Percentiles rank a stretch among this genome's conserved stretches.
phyloP scores from a whole-genome alignment of 2,329 filamentous ascomycete species.

The Bimuria novae-zelandiae region DNA sequence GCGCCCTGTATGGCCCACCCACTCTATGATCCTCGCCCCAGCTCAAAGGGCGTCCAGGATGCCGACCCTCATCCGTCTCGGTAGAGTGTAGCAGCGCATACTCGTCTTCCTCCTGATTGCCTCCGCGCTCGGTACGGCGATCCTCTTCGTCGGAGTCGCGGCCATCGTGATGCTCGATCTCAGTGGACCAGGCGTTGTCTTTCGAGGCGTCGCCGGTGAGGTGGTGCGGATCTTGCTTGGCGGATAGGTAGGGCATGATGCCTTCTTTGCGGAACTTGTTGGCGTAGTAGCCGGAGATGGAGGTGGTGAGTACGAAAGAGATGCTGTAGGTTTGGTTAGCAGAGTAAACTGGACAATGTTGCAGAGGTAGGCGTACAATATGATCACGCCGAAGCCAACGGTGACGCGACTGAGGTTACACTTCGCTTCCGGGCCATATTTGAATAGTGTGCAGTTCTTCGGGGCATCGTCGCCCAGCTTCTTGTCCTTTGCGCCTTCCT shows the following conservation, averaged over 20 bases:
- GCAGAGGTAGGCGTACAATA: conserved; percentile 54
- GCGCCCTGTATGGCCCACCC: neutral
- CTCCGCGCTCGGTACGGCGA: conserved; percentile 44
- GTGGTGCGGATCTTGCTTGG: conserved; percentile 53
- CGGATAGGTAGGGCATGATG: conserved; percentile 53
- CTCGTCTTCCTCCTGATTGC: conserved; percentile 55
- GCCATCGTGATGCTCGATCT: conserved; percentile 48
- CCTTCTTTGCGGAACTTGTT: conserved; percentile 62
- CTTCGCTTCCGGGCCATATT: conserved; percentile 59
- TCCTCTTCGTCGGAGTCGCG: conserved; percentile 50
- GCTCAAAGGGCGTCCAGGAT: conserved; percentile 47
- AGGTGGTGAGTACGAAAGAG: conserved; percentile 58
- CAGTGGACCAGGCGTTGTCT: conserved; percentile 52
- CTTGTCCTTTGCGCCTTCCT: conserved; percentile 51
- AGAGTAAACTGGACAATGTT: neutral
- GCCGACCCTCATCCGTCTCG: conserved; percentile 46
- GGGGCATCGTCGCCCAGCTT: conserved; percentile 49
- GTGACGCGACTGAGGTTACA: conserved; percentile 62
- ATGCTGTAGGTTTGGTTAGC: conserved; percentile 49
- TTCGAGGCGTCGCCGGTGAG: conserved; percentile 36
- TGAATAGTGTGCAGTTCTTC: conserved; percentile 58
- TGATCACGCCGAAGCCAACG: conserved; percentile 60
- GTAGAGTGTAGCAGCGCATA: conserved; percentile 55
- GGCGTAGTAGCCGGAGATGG: conserved; percentile 60
- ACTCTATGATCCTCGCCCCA: conserved; percentile 41